These are phyloP conservation scores for Actinidia polygama DNA, from an alignment of 179 eudicot genomes.

Conservation along the genomic window DNA sequence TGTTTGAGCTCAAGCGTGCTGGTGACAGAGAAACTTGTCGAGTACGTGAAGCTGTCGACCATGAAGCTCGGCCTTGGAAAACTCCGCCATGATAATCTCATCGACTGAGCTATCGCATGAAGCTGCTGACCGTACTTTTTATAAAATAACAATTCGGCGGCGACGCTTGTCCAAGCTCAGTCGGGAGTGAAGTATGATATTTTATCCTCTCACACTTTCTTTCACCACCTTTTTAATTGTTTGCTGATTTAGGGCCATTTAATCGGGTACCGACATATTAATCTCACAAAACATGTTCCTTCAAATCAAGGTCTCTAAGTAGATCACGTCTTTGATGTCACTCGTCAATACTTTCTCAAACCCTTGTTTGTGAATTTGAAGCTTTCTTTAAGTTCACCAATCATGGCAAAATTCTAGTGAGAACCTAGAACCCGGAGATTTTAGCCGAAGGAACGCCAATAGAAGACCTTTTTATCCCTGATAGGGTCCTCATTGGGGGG, in stretches of 20 bases:
- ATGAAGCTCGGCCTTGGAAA: no score
- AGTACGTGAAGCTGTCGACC: no score
- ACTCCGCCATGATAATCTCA: no score
- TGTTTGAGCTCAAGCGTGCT: no score
- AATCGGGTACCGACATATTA: constrained; percentile 29
- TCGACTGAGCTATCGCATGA: no score
- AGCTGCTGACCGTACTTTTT: no score
- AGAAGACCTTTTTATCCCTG: constrained; percentile 55
- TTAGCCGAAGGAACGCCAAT: constrained; percentile 70
- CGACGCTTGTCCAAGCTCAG: no score
- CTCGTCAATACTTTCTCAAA: constrained; percentile 22
- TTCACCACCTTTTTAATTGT: background rate
- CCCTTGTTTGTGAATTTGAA: constrained; percentile 35
- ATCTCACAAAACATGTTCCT: constrained; percentile 25
- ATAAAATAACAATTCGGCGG: no score
- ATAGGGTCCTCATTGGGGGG: constrained; percentile 66
- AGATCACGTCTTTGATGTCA: constrained; percentile 34
- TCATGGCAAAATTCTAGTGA: constrained; percentile 7
- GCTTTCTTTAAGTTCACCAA: constrained; percentile 2
- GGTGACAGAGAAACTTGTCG: no score
- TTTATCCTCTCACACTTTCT: background rate
- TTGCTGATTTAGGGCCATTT: constrained; percentile 29
- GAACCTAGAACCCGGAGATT: constrained; percentile 56
- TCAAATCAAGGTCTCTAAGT: constrained; percentile 29
- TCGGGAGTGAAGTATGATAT: no score